Evolutionary conservation across 441 rosid genomes (phyloP).

Genomic region (Biscutella auriculata): DNA sequence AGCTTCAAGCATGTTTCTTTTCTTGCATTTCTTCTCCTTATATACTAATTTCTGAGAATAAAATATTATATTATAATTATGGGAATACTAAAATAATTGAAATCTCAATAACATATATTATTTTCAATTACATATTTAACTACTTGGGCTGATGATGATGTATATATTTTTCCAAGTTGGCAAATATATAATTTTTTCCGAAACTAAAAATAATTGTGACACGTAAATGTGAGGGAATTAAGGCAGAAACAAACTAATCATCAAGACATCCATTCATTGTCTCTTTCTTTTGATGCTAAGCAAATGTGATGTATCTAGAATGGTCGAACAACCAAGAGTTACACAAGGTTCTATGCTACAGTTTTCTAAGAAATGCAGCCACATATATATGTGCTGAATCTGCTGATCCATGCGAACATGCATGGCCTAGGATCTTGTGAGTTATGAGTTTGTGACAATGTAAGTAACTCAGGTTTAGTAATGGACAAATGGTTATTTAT

Average conservation of each 20-base stretch:
- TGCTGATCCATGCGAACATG: background rate
- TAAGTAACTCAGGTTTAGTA: background rate
- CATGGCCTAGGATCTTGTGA: background rate
- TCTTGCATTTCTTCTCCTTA: slow-evolving; percentile 16
- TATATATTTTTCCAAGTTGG: too few relatives aligned
- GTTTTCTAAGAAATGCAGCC: background rate
- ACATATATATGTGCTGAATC: too few relatives aligned
- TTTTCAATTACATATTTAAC: too few relatives aligned
- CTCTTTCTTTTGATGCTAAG: background rate
- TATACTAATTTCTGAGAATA: slow-evolving; percentile 24
- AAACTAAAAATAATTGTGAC: too few relatives aligned
- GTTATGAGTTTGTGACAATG: background rate
- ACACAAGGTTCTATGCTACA: background rate
- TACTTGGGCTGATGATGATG: too few relatives aligned
- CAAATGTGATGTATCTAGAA: slow-evolving; percentile 1
- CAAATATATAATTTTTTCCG: too few relatives aligned
- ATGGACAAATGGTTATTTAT: background rate
- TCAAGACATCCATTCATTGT: slow-evolving; percentile 1
- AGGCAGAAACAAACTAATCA: too few relatives aligned
- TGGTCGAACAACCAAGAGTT: slow-evolving; percentile 2
- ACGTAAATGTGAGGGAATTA: too few relatives aligned
- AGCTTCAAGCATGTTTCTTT: slow-evolving; percentile 20
- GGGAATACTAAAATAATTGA: too few relatives aligned
- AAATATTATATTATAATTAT: too few relatives aligned
- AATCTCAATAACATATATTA: too few relatives aligned